phyloP scores from a whole-genome alignment of 257 asterid genomes.

The Solanum sejunctum region DNA sequence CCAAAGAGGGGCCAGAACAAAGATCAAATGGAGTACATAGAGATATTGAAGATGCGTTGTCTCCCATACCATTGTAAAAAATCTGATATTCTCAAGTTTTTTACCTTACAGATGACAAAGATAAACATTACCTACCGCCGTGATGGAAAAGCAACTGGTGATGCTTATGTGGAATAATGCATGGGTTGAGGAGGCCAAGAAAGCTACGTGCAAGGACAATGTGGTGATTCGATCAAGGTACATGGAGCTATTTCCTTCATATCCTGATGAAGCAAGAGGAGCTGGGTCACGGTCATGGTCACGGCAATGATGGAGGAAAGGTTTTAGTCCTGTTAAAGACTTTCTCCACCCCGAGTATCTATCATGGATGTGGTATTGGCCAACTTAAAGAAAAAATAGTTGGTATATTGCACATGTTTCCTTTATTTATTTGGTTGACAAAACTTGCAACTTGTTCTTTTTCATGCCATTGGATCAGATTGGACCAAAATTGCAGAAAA shows the following conservation, averaged over 20 bases:
- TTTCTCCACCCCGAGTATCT: neutral
- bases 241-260: conserved; percentile 82
- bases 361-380: neutral
- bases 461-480: too few species aligned
- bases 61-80: conserved; percentile 59
- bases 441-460: too few species aligned
- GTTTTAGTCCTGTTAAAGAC: neutral
- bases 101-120: conserved; percentile 47
- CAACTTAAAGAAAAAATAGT: neutral
- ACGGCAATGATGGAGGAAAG: conserved; percentile 15
- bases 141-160: conserved; percentile 94
- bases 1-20: conserved; percentile 60
- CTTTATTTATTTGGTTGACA: too few species aligned
- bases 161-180: conserved; percentile 67
- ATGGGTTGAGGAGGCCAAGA: conserved; percentile 70
- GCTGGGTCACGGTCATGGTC: neutral
- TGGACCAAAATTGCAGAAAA: too few species aligned
- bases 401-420: too few species aligned
- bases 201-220: conserved; percentile 79
- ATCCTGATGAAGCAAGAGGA: conserved; percentile 43
- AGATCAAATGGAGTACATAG: conserved; percentile 67
- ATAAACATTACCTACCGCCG: conserved; percentile 52
- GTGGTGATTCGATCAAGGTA: conserved; percentile 75
- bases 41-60: conserved; percentile 76
- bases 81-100: conserved; percentile 54